Evolutionary conservation across 176 grass and related monocot species (phyloP).

Genomic region (Oryza meyeriana): DNA sequence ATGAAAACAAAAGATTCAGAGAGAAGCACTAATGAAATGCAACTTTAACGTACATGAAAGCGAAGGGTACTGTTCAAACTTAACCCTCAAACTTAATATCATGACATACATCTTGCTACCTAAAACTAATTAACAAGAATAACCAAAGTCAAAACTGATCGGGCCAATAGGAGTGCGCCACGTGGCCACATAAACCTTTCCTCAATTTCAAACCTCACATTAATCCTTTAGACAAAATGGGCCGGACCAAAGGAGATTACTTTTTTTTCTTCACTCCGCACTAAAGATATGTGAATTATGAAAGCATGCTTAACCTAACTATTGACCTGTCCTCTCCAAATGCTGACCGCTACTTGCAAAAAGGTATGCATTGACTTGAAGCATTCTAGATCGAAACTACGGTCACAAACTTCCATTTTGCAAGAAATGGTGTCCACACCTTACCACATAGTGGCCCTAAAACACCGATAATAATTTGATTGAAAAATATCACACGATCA

Average conservation of each 20-base stretch:
- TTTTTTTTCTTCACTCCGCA: conserved; percentile 7
- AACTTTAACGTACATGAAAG: conserved; percentile 41
- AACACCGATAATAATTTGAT: conserved; percentile 14
- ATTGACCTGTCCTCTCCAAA: conserved; percentile 38
- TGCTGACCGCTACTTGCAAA: conserved; percentile 16
- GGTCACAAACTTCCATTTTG: conserved; percentile 14
- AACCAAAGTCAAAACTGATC: conserved; percentile 10
- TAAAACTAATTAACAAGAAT: background rate
- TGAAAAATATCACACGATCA: background rate
- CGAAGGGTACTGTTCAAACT: conserved; percentile 24
- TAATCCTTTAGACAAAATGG: conserved; percentile 18
- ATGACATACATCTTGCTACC: conserved; percentile 32
- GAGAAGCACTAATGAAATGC: conserved; percentile 19
- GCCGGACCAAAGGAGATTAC: background rate
- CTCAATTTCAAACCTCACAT: conserved; percentile 29
- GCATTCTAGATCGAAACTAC: conserved; percentile 8
- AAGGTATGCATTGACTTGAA: conserved; percentile 42
- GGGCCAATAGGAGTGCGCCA: background rate
- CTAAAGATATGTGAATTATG: background rate
- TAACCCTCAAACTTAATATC: conserved; percentile 19
- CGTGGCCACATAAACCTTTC: background rate
- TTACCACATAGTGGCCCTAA: background rate
- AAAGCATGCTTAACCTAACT: conserved; percentile 15
- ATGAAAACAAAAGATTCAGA: conserved; percentile 2
- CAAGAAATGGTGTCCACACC: conserved; percentile 16